Evolutionary conservation across 1,284 basidiomycete species (phyloP).

Genomic region (Austropuccinia psidii): DNA sequence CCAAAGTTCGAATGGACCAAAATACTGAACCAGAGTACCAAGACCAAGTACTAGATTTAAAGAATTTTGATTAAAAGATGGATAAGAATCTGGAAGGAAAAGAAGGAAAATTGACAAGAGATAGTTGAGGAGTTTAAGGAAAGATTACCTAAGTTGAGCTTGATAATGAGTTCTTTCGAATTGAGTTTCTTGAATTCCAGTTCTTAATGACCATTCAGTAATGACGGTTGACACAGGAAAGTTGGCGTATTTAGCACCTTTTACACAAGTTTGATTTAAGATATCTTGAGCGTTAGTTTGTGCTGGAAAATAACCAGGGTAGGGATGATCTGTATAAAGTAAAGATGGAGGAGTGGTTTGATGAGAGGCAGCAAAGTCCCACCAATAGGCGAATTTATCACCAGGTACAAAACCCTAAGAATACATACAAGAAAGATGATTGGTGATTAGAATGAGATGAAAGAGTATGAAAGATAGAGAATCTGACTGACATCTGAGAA

Average conservation of each 20-base stretch:
- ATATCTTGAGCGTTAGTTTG: slow-evolving; percentile 41
- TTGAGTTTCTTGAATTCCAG: slow-evolving; percentile 41
- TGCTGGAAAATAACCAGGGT: slow-evolving; percentile 43
- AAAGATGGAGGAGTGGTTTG: slow-evolving; percentile 38
- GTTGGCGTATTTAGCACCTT: slow-evolving; percentile 40
- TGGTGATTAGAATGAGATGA: not conserved
- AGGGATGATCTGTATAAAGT: slow-evolving; percentile 45
- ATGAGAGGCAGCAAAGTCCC: slow-evolving; percentile 38
- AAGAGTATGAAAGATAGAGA: not conserved
- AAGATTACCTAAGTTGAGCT: slow-evolving; percentile 39
- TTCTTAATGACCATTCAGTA: slow-evolving; percentile 41
- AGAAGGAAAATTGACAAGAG: too few species aligned
- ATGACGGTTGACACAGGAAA: slow-evolving; percentile 44
- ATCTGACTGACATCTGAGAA: slow-evolving; percentile 38
- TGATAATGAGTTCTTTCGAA: slow-evolving; percentile 44
- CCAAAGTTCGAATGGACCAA: slow-evolving; percentile 23
- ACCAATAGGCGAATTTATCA: slow-evolving; percentile 15
- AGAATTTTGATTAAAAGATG: not conserved
- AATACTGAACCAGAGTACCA: slow-evolving; percentile 39
- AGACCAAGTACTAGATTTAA: slow-evolving; percentile 40
- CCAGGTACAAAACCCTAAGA: slow-evolving; percentile 33
- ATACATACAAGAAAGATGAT: not conserved
- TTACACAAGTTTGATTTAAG: slow-evolving; percentile 42
- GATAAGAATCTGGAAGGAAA: too few species aligned
- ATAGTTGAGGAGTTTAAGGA: too few species aligned